A percentile compares a stretch with the other conserved stretches of the same genome.
phyloP scores from a whole-genome alignment of 2,329 filamentous ascomycete genomes.

The Colletotrichum horii region DNA sequence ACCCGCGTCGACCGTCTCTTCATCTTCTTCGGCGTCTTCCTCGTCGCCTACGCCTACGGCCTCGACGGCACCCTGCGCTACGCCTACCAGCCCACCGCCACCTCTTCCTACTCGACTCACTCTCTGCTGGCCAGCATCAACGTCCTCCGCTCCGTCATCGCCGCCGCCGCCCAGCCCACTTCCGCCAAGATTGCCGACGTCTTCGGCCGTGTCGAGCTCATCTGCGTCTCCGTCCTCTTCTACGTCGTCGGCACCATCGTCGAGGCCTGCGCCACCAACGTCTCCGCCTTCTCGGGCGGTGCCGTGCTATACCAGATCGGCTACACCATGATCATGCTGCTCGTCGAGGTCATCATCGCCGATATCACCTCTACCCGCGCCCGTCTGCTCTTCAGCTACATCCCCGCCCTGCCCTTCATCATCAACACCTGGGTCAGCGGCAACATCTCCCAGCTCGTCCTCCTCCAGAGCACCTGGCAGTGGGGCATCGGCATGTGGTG shows the following conservation, averaged over 20 bases:
- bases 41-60: slow-evolving; percentile 69
- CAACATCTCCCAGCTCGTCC: slow-evolving; percentile 55
- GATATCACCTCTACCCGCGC: slow-evolving; percentile 68
- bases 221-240: slow-evolving; percentile 64
- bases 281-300: slow-evolving; percentile 60
- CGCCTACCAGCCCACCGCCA: slow-evolving; percentile 61
- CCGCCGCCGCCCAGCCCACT: slow-evolving; percentile 61
- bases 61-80: slow-evolving; percentile 63
- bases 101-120: slow-evolving; percentile 53
- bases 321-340: slow-evolving; percentile 64
- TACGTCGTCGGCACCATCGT: slow-evolving; percentile 64
- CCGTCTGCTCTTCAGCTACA: slow-evolving; percentile 69
- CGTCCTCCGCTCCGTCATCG: slow-evolving; percentile 63
- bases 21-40: slow-evolving; percentile 66
- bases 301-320: slow-evolving; percentile 68
- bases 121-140: slow-evolving; percentile 63
- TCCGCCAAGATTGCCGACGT: slow-evolving; percentile 67
- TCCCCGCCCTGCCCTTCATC: slow-evolving; percentile 64
- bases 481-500: slow-evolving; percentile 71
- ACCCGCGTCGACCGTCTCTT: slow-evolving; percentile 56
- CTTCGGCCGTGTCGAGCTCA: slow-evolving; percentile 65
- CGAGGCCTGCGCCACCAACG: slow-evolving; percentile 53
- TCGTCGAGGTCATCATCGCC: slow-evolving; percentile 68
- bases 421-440: slow-evolving; percentile 71
- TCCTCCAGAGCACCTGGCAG: slow-evolving; percentile 56